A percentile compares a stretch with the other conserved stretches of the same genome.
Evolutionary conservation across 73 alveolate species (phyloP).

Genomic region (Symbiodinium natans): DNA sequence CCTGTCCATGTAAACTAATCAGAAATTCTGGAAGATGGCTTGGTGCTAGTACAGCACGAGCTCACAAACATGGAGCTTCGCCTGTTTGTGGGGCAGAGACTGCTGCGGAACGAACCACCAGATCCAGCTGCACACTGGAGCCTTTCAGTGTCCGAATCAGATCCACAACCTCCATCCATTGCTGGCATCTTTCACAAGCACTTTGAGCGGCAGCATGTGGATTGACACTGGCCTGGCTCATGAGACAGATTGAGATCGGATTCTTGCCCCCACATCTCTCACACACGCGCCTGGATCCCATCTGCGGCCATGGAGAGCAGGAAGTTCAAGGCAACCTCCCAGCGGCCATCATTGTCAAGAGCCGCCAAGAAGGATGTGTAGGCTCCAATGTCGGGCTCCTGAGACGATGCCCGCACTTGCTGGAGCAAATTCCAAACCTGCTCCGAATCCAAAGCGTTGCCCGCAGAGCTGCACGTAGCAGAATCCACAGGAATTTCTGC

Average conservation of each 20-base stretch:
- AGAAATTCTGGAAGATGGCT: not conserved
- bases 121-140: not conserved
- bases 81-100: not conserved
- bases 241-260: not conserved
- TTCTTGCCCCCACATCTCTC: not conserved
- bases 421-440: not conserved
- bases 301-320: not conserved
- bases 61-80: not conserved
- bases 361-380: not conserved
- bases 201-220: not conserved
- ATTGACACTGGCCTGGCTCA: not conserved
- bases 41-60: not conserved
- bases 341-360: constrained; percentile 50
- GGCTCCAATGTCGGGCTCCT: constrained; percentile 79
- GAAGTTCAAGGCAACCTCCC: constrained; percentile 39
- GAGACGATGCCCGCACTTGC: not conserved
- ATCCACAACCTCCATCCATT: not conserved
- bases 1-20: not conserved
- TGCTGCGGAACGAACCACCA: constrained; percentile 25
- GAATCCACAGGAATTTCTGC: constrained; percentile 15
- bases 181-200: constrained; percentile 6
- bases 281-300: not conserved
- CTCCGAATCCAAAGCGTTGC: constrained; percentile 5
- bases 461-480: constrained; percentile 58
- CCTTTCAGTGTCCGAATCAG: not conserved